Conservation (phyloP, 2,329 filamentous ascomycete species). For the Byssochlamys sp. region DNA sequence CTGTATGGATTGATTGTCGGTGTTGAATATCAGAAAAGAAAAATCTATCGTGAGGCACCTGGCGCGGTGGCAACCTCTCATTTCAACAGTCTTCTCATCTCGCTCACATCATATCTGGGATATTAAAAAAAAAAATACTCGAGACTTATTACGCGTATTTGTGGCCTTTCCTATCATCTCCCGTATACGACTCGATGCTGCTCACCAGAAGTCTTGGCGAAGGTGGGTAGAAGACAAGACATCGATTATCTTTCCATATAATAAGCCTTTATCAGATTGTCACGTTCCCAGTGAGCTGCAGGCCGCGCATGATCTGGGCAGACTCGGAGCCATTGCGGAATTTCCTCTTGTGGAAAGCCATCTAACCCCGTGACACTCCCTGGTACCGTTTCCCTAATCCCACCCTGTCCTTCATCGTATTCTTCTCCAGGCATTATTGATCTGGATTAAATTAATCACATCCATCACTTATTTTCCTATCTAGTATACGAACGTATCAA, state of each 20-base stretch:
- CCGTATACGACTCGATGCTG: not conserved
- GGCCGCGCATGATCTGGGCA: not conserved
- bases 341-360: not conserved
- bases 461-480: not conserved
- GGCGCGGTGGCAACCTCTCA: constrained; percentile 13
- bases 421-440: not conserved
- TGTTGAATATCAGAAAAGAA: constrained; percentile 15
- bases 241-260: not conserved
- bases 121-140: constrained; percentile 7
- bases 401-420: not conserved
- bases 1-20: constrained; percentile 16
- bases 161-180: not conserved
- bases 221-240: not conserved
- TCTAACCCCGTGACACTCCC: not conserved
- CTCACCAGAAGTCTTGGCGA: not conserved
- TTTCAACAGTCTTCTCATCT: constrained; percentile 13
- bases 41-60: constrained; percentile 9
- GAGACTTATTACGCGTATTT: not conserved
- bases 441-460: not conserved
- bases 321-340: not conserved
- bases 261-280: not conserved
- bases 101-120: constrained; percentile 12
- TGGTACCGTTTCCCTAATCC: not conserved
- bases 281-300: not conserved
- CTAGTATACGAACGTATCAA: constrained; percentile 4